Percentiles rank a stretch among this genome's conserved stretches.
phyloP scores from a whole-genome alignment of 2,329 filamentous ascomycete species.

The Tolypocladium tropicale region DNA sequence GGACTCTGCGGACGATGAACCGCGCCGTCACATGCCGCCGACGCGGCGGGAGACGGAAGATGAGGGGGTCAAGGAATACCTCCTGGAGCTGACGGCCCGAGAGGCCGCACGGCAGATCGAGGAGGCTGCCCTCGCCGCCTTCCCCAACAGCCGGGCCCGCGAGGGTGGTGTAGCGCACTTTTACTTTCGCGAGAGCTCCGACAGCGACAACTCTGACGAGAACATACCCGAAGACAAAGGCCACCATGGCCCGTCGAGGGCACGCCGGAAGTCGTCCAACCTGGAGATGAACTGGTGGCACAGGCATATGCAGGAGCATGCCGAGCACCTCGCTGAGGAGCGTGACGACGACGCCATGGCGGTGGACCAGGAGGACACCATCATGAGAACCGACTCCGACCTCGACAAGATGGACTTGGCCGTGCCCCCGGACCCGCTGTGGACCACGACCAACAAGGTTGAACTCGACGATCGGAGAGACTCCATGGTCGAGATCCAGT shows the following conservation, averaged over 20 bases:
- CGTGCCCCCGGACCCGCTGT: conserved; percentile 28
- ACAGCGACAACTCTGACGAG: conserved; percentile 38
- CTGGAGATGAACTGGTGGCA: conserved; percentile 63
- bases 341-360: conserved; percentile 17
- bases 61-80: conserved; percentile 63
- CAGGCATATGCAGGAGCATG: conserved; percentile 70
- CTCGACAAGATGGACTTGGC: conserved; percentile 31
- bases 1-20: conserved; percentile 16
- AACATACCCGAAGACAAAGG: conserved; percentile 22
- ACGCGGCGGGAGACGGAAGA: conserved; percentile 61
- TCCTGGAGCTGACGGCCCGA: conserved; percentile 69
- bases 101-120: conserved; percentile 72
- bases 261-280: conserved; percentile 50
- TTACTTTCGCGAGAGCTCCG: conserved; percentile 53
- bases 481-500: conserved; percentile 13
- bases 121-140: conserved; percentile 66
- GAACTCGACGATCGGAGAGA: conserved; percentile 14
- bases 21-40: conserved; percentile 22
- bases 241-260: conserved; percentile 16
- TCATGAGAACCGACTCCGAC: conserved; percentile 28
- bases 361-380: conserved; percentile 9
- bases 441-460: conserved; percentile 26
- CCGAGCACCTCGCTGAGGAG: conserved; percentile 49
- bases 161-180: conserved; percentile 65
- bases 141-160: conserved; percentile 60